Base-by-base conservation (phyloP, 306 rosid species). In the Acacia acuminata region DNA sequence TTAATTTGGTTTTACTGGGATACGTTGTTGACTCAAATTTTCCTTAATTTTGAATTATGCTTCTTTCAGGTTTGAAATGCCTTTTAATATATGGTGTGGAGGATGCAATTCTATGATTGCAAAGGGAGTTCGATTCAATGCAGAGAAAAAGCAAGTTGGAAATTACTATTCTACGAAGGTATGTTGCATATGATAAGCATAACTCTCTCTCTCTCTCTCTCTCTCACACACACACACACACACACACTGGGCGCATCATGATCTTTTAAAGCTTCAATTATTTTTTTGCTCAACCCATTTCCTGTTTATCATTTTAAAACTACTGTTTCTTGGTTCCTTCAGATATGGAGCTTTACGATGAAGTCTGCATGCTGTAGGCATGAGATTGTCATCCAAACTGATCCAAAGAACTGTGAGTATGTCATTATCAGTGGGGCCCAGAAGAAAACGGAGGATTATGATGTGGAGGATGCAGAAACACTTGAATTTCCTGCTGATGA, bases 101-200 rank as follows among this genome's bases (percentile, higher is more conserved):
- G 99, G 99, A 76, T 96, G 99, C 88, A 96, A 96, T 85, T 90
- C 97, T 75, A 96, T 96, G 98, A 96, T 96, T 87, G 98, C 91
- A 6, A 96, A 96, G 89, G 99, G 99, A 83, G 99, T 96, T 68
- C 88, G 98, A 73, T 96, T 93, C 87, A 94, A 92, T 84, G 98
- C 99, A 3, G 99, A 96, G 90, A 96, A 96, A 83, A 92, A 96
- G 85, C 96, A 94, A 94, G 96, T 73, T 30, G 77, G 80, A 43
- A 77, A 77, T 61, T 77, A 77, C 43, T 94, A 96, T 75, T 96
- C 99, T 38, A 94, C 99, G 5, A 93, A 92, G 98, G 71, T 76
- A 40, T 58, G 70, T 10, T 76, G 53, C 19, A 14, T 58, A 10
- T 48, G 51, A 38, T 38, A 38, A 38, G 42, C 42, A 38, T 6